Base-by-base conservation (phyloP, 2,329 filamentous ascomycete genomes). In the Aureobasidium sp. region DNA sequence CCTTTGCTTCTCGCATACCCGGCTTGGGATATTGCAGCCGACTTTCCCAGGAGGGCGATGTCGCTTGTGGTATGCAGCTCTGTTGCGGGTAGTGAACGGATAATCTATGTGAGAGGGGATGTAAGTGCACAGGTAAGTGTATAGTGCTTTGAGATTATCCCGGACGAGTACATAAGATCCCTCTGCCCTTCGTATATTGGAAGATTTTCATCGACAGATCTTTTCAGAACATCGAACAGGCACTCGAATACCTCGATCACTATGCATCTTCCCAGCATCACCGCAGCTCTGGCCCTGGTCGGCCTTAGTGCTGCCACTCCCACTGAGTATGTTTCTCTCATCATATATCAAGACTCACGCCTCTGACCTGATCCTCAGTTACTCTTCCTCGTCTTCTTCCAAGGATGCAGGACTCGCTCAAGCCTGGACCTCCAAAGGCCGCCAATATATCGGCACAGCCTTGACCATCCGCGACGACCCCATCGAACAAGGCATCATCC, bases 371-470 rank as follows among this genome's bases (percentile, higher is more conserved):
- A 3, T 10, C 3, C 9, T 5, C 51, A 58, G 54, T 1, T 30
- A 34, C 34, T 36, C 14, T 10, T 27, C 41, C 11, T 47, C 30
- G 1, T 29, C 42, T 1, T 25, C 14, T 2, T 48, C 42, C 42
- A 47, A 34, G 21, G 16, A 44, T 3, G 8, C 14, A 36, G 59
- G 45, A 36, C 59, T 61, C 37, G 42, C 44, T 34, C 59, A 61
- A 42, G 47, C 59, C 30, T 61, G 59, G 59, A 58, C 54, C 3
- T 58, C 54, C 42, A 64, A 65, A 49, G 71, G 70, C 13, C 70
- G 71, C n/a, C 64, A 64, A 3, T 74, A 71, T 63, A 70, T 74
- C 32, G 72, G 72, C 42, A 74, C 72, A 13, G 71, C 72, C 9
- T 54, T 74, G 32, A 74, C 72, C 3, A 69, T 74, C 54, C 69